Conservation (phyloP, 2,329 filamentous ascomycete genomes). For the Fusarium staphyleae region DNA sequence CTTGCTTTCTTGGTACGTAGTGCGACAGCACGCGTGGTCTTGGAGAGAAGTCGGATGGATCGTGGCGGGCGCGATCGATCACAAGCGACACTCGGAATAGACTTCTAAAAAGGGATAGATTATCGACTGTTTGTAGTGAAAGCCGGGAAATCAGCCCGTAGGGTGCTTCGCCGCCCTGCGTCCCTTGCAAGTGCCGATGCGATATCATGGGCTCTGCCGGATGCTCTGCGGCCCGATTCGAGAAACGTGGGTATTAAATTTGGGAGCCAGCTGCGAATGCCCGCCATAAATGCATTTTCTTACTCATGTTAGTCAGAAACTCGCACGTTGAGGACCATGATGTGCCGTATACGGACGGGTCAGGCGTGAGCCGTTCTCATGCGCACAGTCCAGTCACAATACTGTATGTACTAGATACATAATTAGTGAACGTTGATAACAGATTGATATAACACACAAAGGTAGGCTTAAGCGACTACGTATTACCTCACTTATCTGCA, state of each 20-base stretch:
- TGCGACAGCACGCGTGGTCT: slow-evolving; percentile 15
- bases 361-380: slow-evolving; percentile 25
- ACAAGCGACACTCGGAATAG: slow-evolving; percentile 31
- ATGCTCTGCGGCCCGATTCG: slow-evolving; percentile 37
- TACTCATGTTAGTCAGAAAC: slow-evolving; percentile 24
- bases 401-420: no score
- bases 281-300: slow-evolving; percentile 5
- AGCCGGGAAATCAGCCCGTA: slow-evolving; percentile 17
- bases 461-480: slow-evolving; percentile 1
- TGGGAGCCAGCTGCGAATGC: neutral
- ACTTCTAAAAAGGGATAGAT: slow-evolving; percentile 38
- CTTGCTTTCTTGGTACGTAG: no score
- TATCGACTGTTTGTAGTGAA: slow-evolving; percentile 19
- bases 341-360: slow-evolving; percentile 21
- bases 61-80: slow-evolving; percentile 27
- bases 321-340: neutral
- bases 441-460: slow-evolving; percentile 19
- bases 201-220: slow-evolving; percentile 26
- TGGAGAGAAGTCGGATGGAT: slow-evolving; percentile 32
- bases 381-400: no score
- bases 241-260: neutral
- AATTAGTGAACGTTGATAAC: neutral
- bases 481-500: slow-evolving; percentile 15
- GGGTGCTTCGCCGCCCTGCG: slow-evolving; percentile 22
- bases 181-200: slow-evolving; percentile 38